Conservation (phyloP, 163 green algal genomes). For the Scenedesmus sp. region DNA sequence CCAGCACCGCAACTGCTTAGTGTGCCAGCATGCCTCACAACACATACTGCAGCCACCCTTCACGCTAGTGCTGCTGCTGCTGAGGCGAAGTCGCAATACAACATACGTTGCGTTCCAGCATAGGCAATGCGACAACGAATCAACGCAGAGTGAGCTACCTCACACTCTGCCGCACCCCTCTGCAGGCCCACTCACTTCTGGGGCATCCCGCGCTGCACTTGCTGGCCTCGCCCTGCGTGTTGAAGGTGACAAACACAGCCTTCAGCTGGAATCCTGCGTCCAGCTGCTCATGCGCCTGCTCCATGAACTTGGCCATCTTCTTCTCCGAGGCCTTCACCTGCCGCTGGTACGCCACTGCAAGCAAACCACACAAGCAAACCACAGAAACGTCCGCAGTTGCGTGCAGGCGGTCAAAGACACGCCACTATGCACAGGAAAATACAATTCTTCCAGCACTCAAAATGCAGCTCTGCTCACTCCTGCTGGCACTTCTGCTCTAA, state of each 20-base stretch:
- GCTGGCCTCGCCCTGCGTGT: slow-evolving; percentile 47
- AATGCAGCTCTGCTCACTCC: too few species aligned
- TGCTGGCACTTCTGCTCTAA: background rate
- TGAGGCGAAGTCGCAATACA: too few species aligned
- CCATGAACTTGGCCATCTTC: slow-evolving; percentile 41
- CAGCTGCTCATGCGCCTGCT: slow-evolving; percentile 25
- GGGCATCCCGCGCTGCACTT: slow-evolving; percentile 46
- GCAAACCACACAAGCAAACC: background rate
- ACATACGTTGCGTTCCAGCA: too few species aligned
- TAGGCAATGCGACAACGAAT: background rate
- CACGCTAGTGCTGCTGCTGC: background rate
- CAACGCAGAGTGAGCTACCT: background rate
- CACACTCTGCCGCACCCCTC: background rate
- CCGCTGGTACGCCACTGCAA: slow-evolving; percentile 35
- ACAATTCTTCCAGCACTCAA: background rate
- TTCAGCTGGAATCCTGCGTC: slow-evolving; percentile 29
- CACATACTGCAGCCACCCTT: background rate
- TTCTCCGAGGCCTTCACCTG: slow-evolving; percentile 22
- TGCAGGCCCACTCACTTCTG: slow-evolving; percentile 36
- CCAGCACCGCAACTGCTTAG: background rate
- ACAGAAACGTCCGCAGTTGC: too few species aligned
- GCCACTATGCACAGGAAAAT: background rate
- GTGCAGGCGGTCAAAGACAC: background rate
- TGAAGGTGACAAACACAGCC: slow-evolving; percentile 63
- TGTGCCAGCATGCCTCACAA: background rate